Evolutionary conservation across 257 asterid species (phyloP).

Genomic region (Fraxinus excelsior): DNA sequence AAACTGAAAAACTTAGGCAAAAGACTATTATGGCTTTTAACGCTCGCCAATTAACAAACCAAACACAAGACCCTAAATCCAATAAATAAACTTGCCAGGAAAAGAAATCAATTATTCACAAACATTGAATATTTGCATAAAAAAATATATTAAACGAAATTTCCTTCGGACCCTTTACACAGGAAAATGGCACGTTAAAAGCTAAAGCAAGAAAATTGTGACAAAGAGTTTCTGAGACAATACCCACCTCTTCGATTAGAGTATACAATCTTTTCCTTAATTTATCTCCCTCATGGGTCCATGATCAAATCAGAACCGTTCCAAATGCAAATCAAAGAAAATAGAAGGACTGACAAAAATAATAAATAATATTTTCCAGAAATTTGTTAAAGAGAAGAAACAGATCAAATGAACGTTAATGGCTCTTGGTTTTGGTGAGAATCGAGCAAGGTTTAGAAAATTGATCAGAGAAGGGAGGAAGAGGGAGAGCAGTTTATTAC

Average conservation of each 20-base stretch:
- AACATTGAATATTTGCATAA: neutral
- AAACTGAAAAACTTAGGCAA: constrained; percentile 1
- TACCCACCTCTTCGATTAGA: constrained; percentile 42
- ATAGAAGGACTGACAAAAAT: neutral
- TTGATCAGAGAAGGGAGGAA: neutral
- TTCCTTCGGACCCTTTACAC: constrained; percentile 1
- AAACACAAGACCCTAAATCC: constrained; percentile 8
- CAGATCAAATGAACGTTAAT: constrained; percentile 21
- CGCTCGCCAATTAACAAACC: neutral
- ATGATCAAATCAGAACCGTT: constrained; percentile 41
- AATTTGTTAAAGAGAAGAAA: neutral
- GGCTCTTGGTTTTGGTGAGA: constrained; percentile 37
- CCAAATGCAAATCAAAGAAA: constrained; percentile 42
- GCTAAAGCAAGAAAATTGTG: neutral
- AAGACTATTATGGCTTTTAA: constrained; percentile 1
- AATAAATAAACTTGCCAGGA: neutral
- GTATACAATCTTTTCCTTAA: constrained; percentile 33
- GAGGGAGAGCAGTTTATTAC: neutral
- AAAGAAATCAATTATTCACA: neutral
- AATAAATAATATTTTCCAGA: neutral
- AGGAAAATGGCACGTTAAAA: neutral
- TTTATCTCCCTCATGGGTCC: constrained; percentile 23
- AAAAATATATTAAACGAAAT: neutral
- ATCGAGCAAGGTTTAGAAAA: constrained; percentile 23
- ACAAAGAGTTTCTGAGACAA: constrained; percentile 19